Base-by-base conservation (phyloP, 805 yeast species). In the Yamadazyma philogaea region DNA sequence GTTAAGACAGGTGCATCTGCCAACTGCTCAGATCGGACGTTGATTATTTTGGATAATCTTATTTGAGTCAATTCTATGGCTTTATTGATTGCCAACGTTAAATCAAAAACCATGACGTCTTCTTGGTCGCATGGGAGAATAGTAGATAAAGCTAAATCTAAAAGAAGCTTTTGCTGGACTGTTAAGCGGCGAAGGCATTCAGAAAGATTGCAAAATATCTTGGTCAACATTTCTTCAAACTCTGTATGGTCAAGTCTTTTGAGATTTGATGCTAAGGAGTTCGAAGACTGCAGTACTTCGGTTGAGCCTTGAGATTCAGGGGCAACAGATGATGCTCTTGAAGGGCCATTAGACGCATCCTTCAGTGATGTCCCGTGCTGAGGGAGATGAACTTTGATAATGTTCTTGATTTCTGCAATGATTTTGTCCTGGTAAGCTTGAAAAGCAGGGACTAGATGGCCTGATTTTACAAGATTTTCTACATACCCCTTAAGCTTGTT, bases 171-270 rank as follows among this genome's bases (percentile, higher is more conserved):
- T 56, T 89, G 95, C 45, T 89, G 96, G 7, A 78, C 66, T 1
- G 87, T 79, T 22, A 90, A 66, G 44, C 96, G 74, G 48, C 91
- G 69, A 19, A 89, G 66, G 15, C 87, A 81, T 54, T 85, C 95
- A 0, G 88, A 78, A 2, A 84, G 68, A 16, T 78, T 74, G 0
- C 86, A 64, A 50, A 77, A 87, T 3, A 82, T 81, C 21, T 66
- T 68, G 1, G 72, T 60, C 33, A 87, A 59, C 87, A 89, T 83
- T 1, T 63, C 68, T 53, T 85, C 87, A 56, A 89, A 89, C 45
- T 87, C 96, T 11, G 65, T 61, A 0, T 93, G 84, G 0, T 88
- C 72, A 73, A 88, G 72, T 2, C 77, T 75, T 49, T 82, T 79
- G 38, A 93, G 75, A 41, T 63, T 69, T n/a, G 57, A 42, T 1